These are phyloP conservation scores for Candida albicans DNA, from an alignment of 1,139 yeast species.

Conservation along the genomic window DNA sequence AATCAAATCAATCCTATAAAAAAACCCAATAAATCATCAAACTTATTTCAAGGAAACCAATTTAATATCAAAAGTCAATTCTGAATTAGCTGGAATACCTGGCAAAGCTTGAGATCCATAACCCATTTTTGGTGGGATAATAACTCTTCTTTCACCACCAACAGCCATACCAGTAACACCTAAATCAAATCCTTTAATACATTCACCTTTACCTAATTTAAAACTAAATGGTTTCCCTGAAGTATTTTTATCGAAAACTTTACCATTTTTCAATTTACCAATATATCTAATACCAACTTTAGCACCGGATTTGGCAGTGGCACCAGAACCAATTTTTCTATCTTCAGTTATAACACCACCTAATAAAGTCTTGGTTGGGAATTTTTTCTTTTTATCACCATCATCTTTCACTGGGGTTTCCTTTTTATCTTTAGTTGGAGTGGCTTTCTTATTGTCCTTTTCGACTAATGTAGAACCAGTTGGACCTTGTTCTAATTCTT, in stretches of 20 bases:
- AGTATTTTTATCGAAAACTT: constrained; percentile 95
- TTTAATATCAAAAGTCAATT: constrained; percentile 93
- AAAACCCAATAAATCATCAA: too few species aligned
- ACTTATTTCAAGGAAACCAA: constrained; percentile 80
- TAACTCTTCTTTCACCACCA: constrained; percentile 98
- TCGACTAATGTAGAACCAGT: constrained; percentile 50
- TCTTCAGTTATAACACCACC: constrained; percentile 96
- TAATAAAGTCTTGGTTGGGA: constrained; percentile 73
- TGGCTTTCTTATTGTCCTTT: constrained; percentile 24
- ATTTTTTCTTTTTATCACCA: constrained; percentile 35
- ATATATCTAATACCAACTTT: constrained; percentile 96
- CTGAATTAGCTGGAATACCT: constrained; percentile 96
- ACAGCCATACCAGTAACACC: constrained; percentile 99
- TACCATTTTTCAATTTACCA: constrained; percentile 95
- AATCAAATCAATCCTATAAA: neutral
- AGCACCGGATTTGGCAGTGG: constrained; percentile 83
- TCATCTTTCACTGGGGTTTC: constrained; percentile 29
- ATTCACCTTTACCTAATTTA: constrained; percentile 94
- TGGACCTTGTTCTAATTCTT: constrained; percentile 93
- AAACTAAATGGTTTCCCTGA: constrained; percentile 94
- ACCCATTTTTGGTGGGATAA: constrained; percentile 94
- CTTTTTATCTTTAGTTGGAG: constrained; percentile 20
- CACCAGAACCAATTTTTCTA: constrained; percentile 85
- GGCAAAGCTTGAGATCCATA: constrained; percentile 94
- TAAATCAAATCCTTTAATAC: constrained; percentile 96